Conservation (phyloP, 2,329 filamentous ascomycete genomes). For the Calonectria fujianensis region DNA sequence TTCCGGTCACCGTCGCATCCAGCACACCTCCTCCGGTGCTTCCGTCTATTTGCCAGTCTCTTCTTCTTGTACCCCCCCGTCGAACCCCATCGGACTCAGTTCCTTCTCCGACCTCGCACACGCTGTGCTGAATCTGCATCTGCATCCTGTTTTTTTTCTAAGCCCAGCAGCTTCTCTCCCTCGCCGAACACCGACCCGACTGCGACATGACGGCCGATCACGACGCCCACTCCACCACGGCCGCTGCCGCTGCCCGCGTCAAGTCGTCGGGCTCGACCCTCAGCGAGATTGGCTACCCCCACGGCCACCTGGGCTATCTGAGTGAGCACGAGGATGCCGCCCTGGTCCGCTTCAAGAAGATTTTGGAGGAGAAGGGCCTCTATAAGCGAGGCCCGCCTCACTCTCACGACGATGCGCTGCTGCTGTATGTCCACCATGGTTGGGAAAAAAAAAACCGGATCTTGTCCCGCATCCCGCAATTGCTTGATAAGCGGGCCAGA, state of each 20-base stretch:
- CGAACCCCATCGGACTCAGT: not conserved
- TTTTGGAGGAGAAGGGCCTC: slow-evolving; percentile 79
- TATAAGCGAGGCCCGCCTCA: slow-evolving; percentile 74
- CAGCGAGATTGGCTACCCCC: slow-evolving; percentile 75
- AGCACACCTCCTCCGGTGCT: slow-evolving; percentile 46
- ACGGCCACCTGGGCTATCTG: slow-evolving; percentile 88
- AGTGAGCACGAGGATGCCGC: slow-evolving; percentile 80
- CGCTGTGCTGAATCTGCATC: slow-evolving; percentile 8
- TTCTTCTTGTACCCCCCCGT: slow-evolving; percentile 14
- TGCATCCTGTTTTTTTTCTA: slow-evolving; percentile 18
- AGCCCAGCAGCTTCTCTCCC: not conserved
- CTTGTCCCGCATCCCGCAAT: not conserved
- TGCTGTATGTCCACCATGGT: slow-evolving; percentile 73
- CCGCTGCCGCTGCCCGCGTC: slow-evolving; percentile 54
- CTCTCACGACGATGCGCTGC: slow-evolving; percentile 83
- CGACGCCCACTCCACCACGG: slow-evolving; percentile 46
- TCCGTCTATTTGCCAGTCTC: slow-evolving; percentile 44
- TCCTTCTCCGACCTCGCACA: slow-evolving; percentile 32
- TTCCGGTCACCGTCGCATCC: slow-evolving; percentile 10
- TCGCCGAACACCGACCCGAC: not conserved
- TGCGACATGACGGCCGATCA: slow-evolving; percentile 54
- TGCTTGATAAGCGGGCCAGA: slow-evolving; percentile 32
- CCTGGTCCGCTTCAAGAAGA: slow-evolving; percentile 82
- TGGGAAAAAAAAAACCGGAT: slow-evolving; percentile 4
- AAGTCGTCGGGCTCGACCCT: slow-evolving; percentile 56